Conservation (phyloP, 225 moss, liverwort and hornwort genomes). For the Marchantia paleacea region DNA sequence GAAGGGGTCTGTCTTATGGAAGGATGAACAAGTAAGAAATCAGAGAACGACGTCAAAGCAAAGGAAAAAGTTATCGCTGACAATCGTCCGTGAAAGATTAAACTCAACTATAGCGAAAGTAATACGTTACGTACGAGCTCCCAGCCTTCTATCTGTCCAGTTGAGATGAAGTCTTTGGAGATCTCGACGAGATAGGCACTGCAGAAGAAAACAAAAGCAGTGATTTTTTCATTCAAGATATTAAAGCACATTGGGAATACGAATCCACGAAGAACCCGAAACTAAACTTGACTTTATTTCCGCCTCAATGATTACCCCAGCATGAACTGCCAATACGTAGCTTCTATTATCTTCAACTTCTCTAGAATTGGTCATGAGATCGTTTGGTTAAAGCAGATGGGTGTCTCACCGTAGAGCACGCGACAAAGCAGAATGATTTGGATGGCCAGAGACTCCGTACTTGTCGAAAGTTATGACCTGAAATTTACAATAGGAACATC, state of each 20-base stretch:
- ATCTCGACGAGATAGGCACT: conserved; percentile 25
- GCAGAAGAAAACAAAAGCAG: not conserved
- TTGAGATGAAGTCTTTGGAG: not conserved
- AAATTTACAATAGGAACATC: not conserved
- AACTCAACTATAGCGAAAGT: not conserved
- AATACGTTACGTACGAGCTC: conserved; percentile 35
- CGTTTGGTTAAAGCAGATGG: not conserved
- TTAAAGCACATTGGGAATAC: not conserved
- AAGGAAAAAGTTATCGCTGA: not conserved
- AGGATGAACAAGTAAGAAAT: too few species aligned
- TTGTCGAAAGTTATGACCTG: conserved; percentile 47
- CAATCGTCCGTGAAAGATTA: not conserved
- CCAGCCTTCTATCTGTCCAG: conserved; percentile 40
- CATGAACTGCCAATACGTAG: not conserved
- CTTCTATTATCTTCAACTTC: not conserved
- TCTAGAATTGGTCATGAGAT: not conserved
- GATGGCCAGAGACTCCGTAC: conserved; percentile 48
- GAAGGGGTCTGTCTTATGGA: too few species aligned
- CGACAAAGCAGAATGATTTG: conserved; percentile 43
- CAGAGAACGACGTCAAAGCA: too few species aligned
- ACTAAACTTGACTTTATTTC: not conserved
- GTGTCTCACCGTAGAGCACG: conserved; percentile 33
- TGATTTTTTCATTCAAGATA: not conserved
- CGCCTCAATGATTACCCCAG: not conserved
- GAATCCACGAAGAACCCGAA: not conserved